Conservation (phyloP, 768 basidiomycete genomes). For the Chalciporus piperatus region DNA sequence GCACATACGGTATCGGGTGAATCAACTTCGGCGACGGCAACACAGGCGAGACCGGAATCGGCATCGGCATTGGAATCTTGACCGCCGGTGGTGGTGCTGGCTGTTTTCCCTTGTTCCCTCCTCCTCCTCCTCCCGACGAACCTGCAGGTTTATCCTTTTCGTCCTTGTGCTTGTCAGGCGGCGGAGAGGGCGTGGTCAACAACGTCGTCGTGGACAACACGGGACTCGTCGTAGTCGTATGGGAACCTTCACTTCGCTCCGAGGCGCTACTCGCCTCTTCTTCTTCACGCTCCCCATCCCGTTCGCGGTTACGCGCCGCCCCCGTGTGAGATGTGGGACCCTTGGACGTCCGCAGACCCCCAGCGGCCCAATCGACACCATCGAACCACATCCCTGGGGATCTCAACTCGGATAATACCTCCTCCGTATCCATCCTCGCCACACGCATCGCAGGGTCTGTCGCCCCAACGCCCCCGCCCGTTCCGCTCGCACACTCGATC, state of each 20-base stretch:
- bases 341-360: slow-evolving; percentile 12
- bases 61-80: slow-evolving; percentile 1
- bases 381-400: slow-evolving; percentile 68
- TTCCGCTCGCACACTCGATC: slow-evolving; percentile 52
- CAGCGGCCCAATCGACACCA: slow-evolving; percentile 60
- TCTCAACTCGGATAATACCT: slow-evolving; percentile 54
- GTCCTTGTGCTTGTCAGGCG: slow-evolving; percentile 44
- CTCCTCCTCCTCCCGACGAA: slow-evolving; percentile 20
- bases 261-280: slow-evolving; percentile 47
- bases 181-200: slow-evolving; percentile 77
- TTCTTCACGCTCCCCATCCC: slow-evolving; percentile 38
- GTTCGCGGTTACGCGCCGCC: slow-evolving; percentile 3
- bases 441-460: slow-evolving; percentile 57
- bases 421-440: slow-evolving; percentile 55
- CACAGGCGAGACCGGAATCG: slow-evolving; percentile 53
- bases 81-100: slow-evolving; percentile 30
- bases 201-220: slow-evolving; percentile 71
- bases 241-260: slow-evolving; percentile 51
- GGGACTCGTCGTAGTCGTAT: slow-evolving; percentile 70
- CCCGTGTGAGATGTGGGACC: not conserved
- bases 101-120: slow-evolving; percentile 13
- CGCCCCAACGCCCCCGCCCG: slow-evolving; percentile 10
- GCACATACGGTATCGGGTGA: slow-evolving; percentile 68
- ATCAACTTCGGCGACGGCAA: slow-evolving; percentile 59
- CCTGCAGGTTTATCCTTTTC: slow-evolving; percentile 2